phyloP scores from a whole-genome alignment of 2,329 filamentous ascomycete genomes.

The Neodidymelliopsis sp. region DNA sequence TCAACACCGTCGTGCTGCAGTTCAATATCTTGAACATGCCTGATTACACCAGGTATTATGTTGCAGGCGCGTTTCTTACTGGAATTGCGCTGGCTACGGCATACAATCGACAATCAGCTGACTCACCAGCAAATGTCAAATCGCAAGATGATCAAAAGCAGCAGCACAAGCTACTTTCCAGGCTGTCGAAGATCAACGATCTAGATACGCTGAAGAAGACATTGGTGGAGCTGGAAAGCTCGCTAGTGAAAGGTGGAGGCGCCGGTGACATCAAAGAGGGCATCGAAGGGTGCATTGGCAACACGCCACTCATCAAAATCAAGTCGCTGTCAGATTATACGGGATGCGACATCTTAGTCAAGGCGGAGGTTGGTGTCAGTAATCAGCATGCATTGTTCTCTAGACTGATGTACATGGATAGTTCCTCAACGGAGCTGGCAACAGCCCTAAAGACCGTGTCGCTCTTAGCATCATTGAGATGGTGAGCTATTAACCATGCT shows the following conservation, averaged over 20 bases:
- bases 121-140: conserved; percentile 26
- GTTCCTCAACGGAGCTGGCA: conserved; percentile 93
- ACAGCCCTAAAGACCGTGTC: conserved; percentile 93
- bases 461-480: conserved; percentile 85
- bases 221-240: conserved; percentile 27
- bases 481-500: no score
- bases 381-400: background rate
- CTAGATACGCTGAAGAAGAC: conserved; percentile 35
- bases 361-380: conserved; percentile 73
- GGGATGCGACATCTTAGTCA: conserved; percentile 87
- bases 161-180: conserved; percentile 29
- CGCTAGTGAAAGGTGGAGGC: conserved; percentile 17
- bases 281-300: conserved; percentile 90
- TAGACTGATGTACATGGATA: conserved; percentile 31
- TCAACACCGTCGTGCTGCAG: conserved; percentile 16
- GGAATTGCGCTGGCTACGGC: conserved; percentile 72
- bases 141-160: conserved; percentile 27
- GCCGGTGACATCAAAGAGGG: conserved; percentile 69
- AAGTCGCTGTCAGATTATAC: conserved; percentile 85
- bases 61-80: conserved; percentile 76
- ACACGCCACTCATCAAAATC: conserved; percentile 88
- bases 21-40: conserved; percentile 36
- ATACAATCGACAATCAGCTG: conserved; percentile 21
- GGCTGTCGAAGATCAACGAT: conserved; percentile 35
- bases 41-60: conserved; percentile 60